Percentiles rank a stretch among this genome's conserved stretches.
Evolutionary conservation across 768 basidiomycete genomes (phyloP).

Genomic region (Macrolepiota dolichaula): DNA sequence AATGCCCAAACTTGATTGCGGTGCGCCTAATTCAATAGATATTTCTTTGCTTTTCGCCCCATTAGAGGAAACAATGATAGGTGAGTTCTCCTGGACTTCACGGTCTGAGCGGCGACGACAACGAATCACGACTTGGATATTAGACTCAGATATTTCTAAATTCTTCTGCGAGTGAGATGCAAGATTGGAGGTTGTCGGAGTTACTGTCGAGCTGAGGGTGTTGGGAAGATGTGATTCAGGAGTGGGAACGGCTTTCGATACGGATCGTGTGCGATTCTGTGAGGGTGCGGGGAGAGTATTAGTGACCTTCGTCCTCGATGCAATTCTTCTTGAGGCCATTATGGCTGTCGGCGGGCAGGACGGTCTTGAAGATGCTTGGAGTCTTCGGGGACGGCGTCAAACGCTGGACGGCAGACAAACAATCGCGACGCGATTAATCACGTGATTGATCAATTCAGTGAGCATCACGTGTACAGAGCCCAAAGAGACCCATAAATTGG

Average conservation of each 20-base stretch:
- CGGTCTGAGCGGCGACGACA: constrained; percentile 83
- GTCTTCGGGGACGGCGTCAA: not conserved
- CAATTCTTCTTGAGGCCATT: constrained; percentile 67
- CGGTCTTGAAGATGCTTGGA: constrained; percentile 1
- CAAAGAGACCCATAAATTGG: not conserved
- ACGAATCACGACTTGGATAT: constrained; percentile 92
- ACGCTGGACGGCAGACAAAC: not conserved
- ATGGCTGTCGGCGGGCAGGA: constrained; percentile 12
- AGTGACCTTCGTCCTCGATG: constrained; percentile 39
- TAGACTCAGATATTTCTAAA: constrained; percentile 60
- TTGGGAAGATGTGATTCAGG: constrained; percentile 1
- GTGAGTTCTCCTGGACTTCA: constrained; percentile 83
- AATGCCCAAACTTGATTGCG: constrained; percentile 68
- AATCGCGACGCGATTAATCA: constrained; percentile 25
- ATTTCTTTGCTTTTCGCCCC: constrained; percentile 76
- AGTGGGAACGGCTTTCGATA: not conserved
- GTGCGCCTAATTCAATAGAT: constrained; percentile 74
- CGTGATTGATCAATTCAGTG: constrained; percentile 22
- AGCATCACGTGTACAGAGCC: not conserved
- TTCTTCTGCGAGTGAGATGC: constrained; percentile 16
- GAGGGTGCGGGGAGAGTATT: constrained; percentile 31
- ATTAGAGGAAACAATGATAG: constrained; percentile 77
- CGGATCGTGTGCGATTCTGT: constrained; percentile 13
- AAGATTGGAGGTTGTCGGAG: not conserved
- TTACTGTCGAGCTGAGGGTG: not conserved